phyloP scores from a whole-genome alignment of 768 basidiomycete genomes.

The Kwoniella botswanensis region DNA sequence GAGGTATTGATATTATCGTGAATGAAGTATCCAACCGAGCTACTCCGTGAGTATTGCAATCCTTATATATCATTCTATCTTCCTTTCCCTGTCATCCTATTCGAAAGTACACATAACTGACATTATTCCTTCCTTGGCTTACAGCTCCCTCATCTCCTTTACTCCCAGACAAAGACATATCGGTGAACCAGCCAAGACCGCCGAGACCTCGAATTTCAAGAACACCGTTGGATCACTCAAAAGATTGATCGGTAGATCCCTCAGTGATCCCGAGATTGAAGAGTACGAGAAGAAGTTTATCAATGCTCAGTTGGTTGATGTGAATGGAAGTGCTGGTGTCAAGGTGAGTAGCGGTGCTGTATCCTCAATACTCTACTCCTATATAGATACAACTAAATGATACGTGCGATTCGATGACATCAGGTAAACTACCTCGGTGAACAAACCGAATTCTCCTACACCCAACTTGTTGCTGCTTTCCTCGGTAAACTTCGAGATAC shows the following conservation, averaged over 20 bases:
- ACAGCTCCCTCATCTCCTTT: slow-evolving; percentile 91
- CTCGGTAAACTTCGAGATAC: slow-evolving; percentile 89
- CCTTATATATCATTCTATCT: neutral
- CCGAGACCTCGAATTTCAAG: slow-evolving; percentile 96
- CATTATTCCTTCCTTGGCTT: neutral
- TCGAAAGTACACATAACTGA: slow-evolving; percentile 1
- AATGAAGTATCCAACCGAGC: slow-evolving; percentile 98
- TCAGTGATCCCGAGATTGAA: slow-evolving; percentile 76
- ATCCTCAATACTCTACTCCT: neutral
- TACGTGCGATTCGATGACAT: neutral
- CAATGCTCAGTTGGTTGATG: slow-evolving; percentile 83
- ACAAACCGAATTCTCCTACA: slow-evolving; percentile 75
- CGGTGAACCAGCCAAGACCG: slow-evolving; percentile 94
- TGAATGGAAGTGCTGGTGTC: slow-evolving; percentile 77
- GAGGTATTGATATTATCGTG: slow-evolving; percentile 97
- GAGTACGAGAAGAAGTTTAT: slow-evolving; percentile 88
- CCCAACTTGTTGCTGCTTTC: slow-evolving; percentile 90
- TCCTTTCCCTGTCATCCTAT: neutral
- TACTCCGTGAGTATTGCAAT: slow-evolving; percentile 74
- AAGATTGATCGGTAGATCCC: slow-evolving; percentile 80
- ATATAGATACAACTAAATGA: neutral
- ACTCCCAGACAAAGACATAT: slow-evolving; percentile 87
- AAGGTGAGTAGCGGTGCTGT: slow-evolving; percentile 67
- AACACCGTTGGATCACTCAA: slow-evolving; percentile 95
- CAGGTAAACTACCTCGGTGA: slow-evolving; percentile 92